Percentiles rank a stretch among this genome's conserved stretches.
Conservation (phyloP, 1,139 yeast genomes). For the Candida neerlandica region DNA sequence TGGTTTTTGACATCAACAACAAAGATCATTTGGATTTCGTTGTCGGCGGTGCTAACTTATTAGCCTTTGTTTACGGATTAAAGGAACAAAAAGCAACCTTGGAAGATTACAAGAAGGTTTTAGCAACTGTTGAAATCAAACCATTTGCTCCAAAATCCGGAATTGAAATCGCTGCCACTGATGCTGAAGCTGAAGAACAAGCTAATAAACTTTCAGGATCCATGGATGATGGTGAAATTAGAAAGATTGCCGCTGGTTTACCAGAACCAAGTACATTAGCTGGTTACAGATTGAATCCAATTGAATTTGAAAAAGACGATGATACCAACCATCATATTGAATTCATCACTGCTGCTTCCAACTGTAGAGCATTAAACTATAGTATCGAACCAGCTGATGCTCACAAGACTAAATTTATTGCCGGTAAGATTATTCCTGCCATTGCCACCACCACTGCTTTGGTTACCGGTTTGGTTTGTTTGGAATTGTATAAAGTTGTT, state of each 20-base stretch:
- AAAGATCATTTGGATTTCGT: conserved; percentile 80
- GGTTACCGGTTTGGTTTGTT: conserved; percentile 91
- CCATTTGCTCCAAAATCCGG: conserved; percentile 74
- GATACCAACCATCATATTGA: conserved; percentile 96
- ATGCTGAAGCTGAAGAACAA: conserved; percentile 84
- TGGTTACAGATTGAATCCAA: conserved; percentile 82
- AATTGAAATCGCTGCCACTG: conserved; percentile 82
- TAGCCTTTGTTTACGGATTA: conserved; percentile 89
- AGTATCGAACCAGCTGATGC: conserved; percentile 79
- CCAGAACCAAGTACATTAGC: conserved; percentile 91
- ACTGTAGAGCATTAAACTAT: conserved; percentile 92
- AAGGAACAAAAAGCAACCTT: conserved; percentile 50
- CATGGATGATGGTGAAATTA: conserved; percentile 59
- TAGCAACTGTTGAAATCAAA: conserved; percentile 46
- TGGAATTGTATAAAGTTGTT: conserved; percentile 89
- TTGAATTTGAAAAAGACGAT: conserved; percentile 96
- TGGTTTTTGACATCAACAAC: conserved; percentile 73
- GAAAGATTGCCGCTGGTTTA: conserved; percentile 67
- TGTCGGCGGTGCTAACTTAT: conserved; percentile 86
- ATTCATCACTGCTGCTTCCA: conserved; percentile 95
- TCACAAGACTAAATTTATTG: conserved; percentile 77
- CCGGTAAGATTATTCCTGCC: conserved; percentile 96
- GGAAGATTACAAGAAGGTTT: conserved; percentile 49
- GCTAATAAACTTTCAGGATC: conserved; percentile 50
- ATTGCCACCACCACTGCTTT: conserved; percentile 98